Percentiles rank a stretch among this genome's conserved stretches.
Evolutionary conservation across 495 filamentous ascomycete species (phyloP).

Genomic region (Hypoxylon fragiforme): DNA sequence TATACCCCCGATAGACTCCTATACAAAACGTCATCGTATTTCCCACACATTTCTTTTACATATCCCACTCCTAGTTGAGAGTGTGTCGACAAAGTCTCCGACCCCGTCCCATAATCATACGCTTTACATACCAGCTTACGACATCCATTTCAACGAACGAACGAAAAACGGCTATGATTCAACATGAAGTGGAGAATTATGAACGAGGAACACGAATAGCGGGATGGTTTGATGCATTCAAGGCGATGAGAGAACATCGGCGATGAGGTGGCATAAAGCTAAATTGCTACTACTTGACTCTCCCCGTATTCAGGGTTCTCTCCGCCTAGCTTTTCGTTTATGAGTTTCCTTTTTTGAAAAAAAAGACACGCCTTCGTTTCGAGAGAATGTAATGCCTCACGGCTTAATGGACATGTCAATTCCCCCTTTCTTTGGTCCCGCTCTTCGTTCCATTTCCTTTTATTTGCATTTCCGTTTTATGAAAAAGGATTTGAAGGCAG

Average conservation of each 20-base stretch:
- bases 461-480: not conserved
- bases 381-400: conserved; percentile 31
- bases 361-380: conserved; percentile 23
- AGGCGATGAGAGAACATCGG: conserved; percentile 1
- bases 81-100: not conserved
- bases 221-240: conserved; percentile 15
- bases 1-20: conserved; percentile 36
- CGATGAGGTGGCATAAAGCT: not conserved
- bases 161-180: not conserved
- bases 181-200: not conserved
- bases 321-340: not conserved
- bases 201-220: not conserved
- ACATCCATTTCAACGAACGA: not conserved
- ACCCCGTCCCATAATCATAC: not conserved
- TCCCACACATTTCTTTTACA: conserved; percentile 4
- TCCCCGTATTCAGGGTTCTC: not conserved
- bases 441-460: not conserved
- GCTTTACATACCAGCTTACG: not conserved
- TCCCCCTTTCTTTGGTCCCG: not conserved
- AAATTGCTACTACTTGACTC: not conserved
- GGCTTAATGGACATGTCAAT: conserved; percentile 18
- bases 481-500: not conserved
- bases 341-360: conserved; percentile 1
- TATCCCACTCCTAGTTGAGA: not conserved
- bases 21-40: conserved; percentile 20